Conservation (phyloP, 768 basidiomycete genomes). For the Lactarius vividus region DNA sequence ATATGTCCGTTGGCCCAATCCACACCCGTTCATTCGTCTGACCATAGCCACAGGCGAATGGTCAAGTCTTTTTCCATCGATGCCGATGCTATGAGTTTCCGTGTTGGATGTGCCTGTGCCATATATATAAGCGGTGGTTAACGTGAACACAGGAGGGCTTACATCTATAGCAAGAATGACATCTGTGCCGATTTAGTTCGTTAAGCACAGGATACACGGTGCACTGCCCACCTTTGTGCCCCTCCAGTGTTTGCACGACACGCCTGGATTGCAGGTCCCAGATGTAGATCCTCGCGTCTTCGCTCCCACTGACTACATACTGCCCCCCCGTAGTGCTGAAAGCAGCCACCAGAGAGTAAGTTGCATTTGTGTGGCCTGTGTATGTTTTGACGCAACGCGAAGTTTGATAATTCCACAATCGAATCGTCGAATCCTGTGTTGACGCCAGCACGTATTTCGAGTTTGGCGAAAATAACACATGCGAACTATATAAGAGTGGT, state of each 20-base stretch:
- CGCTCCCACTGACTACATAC: slow-evolving; percentile 84
- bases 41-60: slow-evolving; percentile 78
- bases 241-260: slow-evolving; percentile 70
- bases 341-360: slow-evolving; percentile 73
- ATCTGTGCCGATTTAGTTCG: slow-evolving; percentile 34
- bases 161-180: slow-evolving; percentile 78
- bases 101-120: slow-evolving; percentile 70
- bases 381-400: slow-evolving; percentile 93
- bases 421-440: slow-evolving; percentile 92
- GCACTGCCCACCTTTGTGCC: slow-evolving; percentile 65
- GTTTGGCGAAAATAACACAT: slow-evolving; percentile 90
- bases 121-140: slow-evolving; percentile 22
- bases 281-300: slow-evolving; percentile 83
- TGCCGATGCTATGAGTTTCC: slow-evolving; percentile 79
- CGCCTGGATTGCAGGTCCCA: slow-evolving; percentile 88
- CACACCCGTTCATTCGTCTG: slow-evolving; percentile 20
- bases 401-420: slow-evolving; percentile 91
- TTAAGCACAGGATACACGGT: slow-evolving; percentile 10
- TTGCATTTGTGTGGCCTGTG: slow-evolving; percentile 80
- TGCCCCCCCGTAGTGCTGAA: slow-evolving; percentile 59
- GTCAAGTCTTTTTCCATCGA: slow-evolving; percentile 85
- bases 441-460: slow-evolving; percentile 85
- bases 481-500: slow-evolving; percentile 51
- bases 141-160: slow-evolving; percentile 8
- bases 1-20: not conserved